A percentile compares a stretch with the other conserved stretches of the same genome.
Conservation (phyloP, 164 flowering plant species). For the Houttuynia cordata region DNA sequence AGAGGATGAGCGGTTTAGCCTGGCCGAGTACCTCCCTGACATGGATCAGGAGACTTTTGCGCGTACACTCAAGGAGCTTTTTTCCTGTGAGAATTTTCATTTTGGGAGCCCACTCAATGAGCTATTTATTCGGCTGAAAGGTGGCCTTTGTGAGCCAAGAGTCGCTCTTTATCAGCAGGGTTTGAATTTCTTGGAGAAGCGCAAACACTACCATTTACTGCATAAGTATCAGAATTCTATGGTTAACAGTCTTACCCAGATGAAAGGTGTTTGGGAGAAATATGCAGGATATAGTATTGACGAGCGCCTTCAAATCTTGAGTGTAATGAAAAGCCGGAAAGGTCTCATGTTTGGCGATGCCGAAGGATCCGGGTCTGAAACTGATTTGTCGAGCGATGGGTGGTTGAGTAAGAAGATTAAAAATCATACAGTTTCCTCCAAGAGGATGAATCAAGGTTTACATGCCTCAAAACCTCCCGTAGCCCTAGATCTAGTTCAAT, state of each 20-base stretch:
- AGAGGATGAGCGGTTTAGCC: slow-evolving; percentile 71
- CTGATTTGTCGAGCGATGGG: slow-evolving; percentile 43
- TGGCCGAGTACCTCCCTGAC: slow-evolving; percentile 67
- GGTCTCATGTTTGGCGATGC: slow-evolving; percentile 49
- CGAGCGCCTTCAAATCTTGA: slow-evolving; percentile 11
- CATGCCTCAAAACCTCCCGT: slow-evolving; percentile 21
- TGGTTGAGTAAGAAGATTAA: slow-evolving; percentile 44
- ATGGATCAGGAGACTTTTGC: slow-evolving; percentile 64
- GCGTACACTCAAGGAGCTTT: slow-evolving; percentile 59
- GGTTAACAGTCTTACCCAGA: slow-evolving; percentile 26
- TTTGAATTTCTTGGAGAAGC: slow-evolving; percentile 54
- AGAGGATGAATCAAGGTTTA: slow-evolving; percentile 20
- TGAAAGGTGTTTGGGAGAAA: slow-evolving; percentile 8
- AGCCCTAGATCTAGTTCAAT: slow-evolving; percentile 12
- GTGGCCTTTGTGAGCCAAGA: slow-evolving; percentile 91
- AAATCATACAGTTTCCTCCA: slow-evolving; percentile 22
- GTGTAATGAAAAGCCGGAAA: slow-evolving; percentile 48
- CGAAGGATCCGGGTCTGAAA: slow-evolving; percentile 19
- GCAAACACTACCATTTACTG: slow-evolving; percentile 54
- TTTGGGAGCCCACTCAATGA: slow-evolving; percentile 72
- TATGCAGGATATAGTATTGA: slow-evolving; percentile 7
- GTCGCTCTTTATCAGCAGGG: slow-evolving; percentile 76
- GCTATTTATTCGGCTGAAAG: slow-evolving; percentile 71
- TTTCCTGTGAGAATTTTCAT: slow-evolving; percentile 58
- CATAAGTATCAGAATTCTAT: slow-evolving; percentile 67